Conservation (phyloP, 2,329 filamentous ascomycete species). For the Claviceps purpurea region DNA sequence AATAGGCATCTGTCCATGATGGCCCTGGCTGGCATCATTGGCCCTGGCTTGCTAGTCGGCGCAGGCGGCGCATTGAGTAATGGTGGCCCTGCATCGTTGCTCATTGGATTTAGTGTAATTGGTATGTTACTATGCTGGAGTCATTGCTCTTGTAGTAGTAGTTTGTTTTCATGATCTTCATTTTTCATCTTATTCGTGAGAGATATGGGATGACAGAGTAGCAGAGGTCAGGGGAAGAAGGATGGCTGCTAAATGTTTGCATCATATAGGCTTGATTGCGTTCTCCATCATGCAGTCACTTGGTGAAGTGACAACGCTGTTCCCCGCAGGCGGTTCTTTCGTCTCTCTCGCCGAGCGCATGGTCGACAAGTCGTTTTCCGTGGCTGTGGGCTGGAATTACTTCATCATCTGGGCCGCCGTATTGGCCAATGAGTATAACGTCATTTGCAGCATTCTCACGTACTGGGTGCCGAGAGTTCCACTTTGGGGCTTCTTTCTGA, state of each 20-base stretch:
- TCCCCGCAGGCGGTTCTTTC: conserved; percentile 58
- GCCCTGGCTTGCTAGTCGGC: conserved; percentile 59
- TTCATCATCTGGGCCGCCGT: conserved; percentile 55
- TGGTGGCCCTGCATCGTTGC: conserved; percentile 56
- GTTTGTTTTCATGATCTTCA: no score
- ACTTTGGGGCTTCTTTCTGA: conserved; percentile 54
- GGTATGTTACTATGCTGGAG: conserved; percentile 20
- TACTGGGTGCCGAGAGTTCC: conserved; percentile 51
- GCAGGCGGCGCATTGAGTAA: conserved; percentile 54
- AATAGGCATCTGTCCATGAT: conserved; percentile 55
- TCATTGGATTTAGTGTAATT: conserved; percentile 62
- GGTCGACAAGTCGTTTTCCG: conserved; percentile 55
- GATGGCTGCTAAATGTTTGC: neutral
- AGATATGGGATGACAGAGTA: no score
- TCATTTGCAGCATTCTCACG: conserved; percentile 49
- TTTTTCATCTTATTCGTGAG: neutral
- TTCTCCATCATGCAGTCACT: conserved; percentile 58
- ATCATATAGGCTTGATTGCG: conserved; percentile 41
- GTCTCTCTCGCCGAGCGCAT: conserved; percentile 58
- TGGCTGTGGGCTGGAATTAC: conserved; percentile 60
- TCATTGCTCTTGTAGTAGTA: no score
- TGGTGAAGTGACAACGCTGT: conserved; percentile 61
- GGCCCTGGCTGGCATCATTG: conserved; percentile 49
- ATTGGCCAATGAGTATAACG: conserved; percentile 59
- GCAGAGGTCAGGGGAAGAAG: no score